These are phyloP conservation scores for Monsonia emarginata DNA, from an alignment of 441 rosid genomes.

Conservation along the genomic window DNA sequence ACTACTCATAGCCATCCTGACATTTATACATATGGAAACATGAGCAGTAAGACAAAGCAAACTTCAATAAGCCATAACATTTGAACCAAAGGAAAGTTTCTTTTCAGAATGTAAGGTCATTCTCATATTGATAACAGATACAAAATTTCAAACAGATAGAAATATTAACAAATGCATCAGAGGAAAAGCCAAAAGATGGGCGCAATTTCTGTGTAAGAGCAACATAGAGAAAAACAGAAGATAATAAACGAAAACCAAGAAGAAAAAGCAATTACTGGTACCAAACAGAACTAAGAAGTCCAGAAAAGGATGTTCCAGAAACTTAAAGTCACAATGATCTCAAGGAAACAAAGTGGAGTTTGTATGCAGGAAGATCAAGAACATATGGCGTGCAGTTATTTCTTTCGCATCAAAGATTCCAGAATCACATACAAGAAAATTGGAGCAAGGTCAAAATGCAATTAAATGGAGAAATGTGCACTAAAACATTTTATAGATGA, in stretches of 20 bases:
- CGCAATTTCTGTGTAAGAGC: neutral
- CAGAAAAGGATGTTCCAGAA: neutral
- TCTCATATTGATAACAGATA: neutral
- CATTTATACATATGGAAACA: conserved; percentile 17
- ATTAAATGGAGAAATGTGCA: neutral
- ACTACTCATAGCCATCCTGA: conserved; percentile 84
- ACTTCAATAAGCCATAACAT: neutral
- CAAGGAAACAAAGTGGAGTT: neutral
- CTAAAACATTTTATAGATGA: neutral
- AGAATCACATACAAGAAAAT: neutral
- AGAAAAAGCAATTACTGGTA: neutral
- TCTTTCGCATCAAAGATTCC: neutral
- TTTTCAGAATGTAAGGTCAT: neutral
- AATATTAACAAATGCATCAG: neutral
- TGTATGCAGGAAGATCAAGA: neutral
- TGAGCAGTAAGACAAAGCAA: conserved; percentile 16
- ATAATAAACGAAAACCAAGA: neutral
- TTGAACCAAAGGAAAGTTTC: neutral
- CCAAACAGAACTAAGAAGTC: neutral
- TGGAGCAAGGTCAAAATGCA: neutral
- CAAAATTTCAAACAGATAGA: neutral
- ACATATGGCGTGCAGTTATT: neutral
- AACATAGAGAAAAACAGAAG: neutral
- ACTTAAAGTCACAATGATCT: neutral
- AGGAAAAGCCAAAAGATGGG: neutral